Percentiles rank a stretch among this genome's conserved stretches.
Conservation (phyloP, 83 land plant genomes). For the Picea abies region DNA sequence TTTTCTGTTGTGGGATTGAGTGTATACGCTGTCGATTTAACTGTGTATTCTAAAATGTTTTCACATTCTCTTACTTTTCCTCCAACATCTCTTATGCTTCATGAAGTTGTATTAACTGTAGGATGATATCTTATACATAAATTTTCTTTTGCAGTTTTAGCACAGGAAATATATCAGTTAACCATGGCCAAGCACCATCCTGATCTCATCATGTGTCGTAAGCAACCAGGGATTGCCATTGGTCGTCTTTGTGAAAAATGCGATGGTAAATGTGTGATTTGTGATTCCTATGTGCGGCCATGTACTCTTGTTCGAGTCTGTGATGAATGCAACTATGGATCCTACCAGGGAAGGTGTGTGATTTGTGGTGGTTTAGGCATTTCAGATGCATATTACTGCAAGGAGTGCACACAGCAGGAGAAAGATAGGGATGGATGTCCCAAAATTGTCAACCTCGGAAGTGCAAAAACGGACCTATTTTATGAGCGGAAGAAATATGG, state of each 20-base stretch:
- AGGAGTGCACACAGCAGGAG: conserved; percentile 85
- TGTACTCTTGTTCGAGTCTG: conserved; percentile 75
- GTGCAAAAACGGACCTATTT: conserved; percentile 73
- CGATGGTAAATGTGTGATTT: conserved; percentile 80
- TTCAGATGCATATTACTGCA: conserved; percentile 81
- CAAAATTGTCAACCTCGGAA: conserved; percentile 76
- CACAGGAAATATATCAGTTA: too few species aligned
- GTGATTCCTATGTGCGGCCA: conserved; percentile 77
- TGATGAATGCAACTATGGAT: conserved; percentile 81
- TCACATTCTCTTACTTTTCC: too few species aligned
- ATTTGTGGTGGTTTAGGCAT: conserved; percentile 76
- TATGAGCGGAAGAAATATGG: conserved; percentile 82
- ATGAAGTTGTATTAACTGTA: too few species aligned
- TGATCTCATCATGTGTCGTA: conserved; percentile 79
- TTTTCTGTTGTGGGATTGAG: too few species aligned
- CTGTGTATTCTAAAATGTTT: too few species aligned
- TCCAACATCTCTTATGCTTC: too few species aligned
- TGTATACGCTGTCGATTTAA: too few species aligned
- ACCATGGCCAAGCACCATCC: conserved; percentile 81
- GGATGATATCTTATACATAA: too few species aligned
- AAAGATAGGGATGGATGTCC: conserved; percentile 82
- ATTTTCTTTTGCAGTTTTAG: too few species aligned
- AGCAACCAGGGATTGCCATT: conserved; percentile 78
- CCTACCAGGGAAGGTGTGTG: conserved; percentile 74
- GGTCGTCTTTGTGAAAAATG: conserved; percentile 75